phyloP scores from a whole-genome alignment of 2,329 filamentous ascomycete species.

The Fusarium irregulare region DNA sequence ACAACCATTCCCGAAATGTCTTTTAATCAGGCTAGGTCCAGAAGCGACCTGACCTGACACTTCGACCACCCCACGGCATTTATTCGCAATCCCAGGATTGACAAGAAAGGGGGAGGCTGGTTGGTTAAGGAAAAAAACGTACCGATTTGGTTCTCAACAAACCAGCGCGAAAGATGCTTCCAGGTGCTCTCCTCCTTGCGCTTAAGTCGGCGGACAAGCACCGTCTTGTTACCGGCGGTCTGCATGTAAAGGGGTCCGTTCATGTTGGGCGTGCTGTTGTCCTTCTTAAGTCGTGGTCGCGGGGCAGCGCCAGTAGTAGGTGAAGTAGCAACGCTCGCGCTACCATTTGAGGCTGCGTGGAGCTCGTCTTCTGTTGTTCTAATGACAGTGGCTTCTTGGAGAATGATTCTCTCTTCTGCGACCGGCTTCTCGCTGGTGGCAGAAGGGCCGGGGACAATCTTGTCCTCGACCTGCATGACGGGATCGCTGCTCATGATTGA shows the following conservation, averaged over 20 bases:
- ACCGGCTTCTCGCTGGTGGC: conserved; percentile 24
- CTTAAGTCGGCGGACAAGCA: conserved; percentile 68
- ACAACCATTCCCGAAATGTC: conserved; percentile 19
- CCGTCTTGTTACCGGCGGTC: conserved; percentile 61
- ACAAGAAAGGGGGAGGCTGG: conserved; percentile 14
- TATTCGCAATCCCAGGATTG: conserved; percentile 8
- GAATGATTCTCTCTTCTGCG: conserved; percentile 22
- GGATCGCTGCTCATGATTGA: conserved; percentile 44
- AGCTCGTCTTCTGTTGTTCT: conserved; percentile 14
- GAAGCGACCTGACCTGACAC: conserved; percentile 17
- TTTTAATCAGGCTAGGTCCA: conserved; percentile 18
- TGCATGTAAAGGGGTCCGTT: conserved; percentile 70
- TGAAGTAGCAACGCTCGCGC: conserved; percentile 27
- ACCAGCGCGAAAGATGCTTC: conserved; percentile 72
- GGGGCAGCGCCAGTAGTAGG: conserved; percentile 35
- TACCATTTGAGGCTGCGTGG: conserved; percentile 16
- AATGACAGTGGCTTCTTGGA: conserved; percentile 20
- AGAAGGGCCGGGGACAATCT: conserved; percentile 24
- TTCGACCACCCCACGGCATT: conserved; percentile 17
- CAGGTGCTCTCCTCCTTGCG: conserved; percentile 71
- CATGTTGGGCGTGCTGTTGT: conserved; percentile 57
- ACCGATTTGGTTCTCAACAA: conserved; percentile 86
- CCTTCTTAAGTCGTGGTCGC: conserved; percentile 48
- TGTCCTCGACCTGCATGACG: conserved; percentile 46
- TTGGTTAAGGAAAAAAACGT: conserved; percentile 52